Conservation (phyloP, 1,284 basidiomycete genomes). For the Chondrostereum purpureum region DNA sequence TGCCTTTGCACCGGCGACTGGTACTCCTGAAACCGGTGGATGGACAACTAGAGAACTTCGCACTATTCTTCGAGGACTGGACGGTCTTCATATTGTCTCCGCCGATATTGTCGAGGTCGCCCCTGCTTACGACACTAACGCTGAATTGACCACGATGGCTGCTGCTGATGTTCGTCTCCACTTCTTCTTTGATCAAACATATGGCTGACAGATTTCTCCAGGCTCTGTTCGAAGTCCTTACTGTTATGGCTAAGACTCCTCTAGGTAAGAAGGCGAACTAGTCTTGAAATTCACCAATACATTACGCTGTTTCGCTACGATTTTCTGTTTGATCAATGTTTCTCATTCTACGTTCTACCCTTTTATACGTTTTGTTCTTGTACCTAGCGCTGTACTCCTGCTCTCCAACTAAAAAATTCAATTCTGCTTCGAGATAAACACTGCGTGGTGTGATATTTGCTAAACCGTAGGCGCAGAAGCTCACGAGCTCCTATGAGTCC, state of each 20-base stretch:
- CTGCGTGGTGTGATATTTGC: too few relatives aligned
- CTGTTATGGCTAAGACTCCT: constrained; percentile 72
- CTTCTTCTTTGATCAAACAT: constrained; percentile 5
- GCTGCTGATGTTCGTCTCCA: constrained; percentile 56
- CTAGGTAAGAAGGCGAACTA: too few relatives aligned
- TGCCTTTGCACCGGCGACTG: constrained; percentile 73
- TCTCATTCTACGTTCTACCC: too few relatives aligned
- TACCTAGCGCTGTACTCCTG: too few relatives aligned
- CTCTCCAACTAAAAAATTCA: too few relatives aligned
- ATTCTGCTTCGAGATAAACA: too few relatives aligned
- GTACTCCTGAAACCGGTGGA: constrained; percentile 66
- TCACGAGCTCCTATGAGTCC: too few relatives aligned
- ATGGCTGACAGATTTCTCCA: constrained; percentile 19
- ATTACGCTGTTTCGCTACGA: too few relatives aligned
- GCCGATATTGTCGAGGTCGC: constrained; percentile 81
- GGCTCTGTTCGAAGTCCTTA: constrained; percentile 70
- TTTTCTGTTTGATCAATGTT: too few relatives aligned
- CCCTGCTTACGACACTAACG: constrained; percentile 76
- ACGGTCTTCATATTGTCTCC: constrained; percentile 67
- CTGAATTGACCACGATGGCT: constrained; percentile 73
- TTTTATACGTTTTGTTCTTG: too few relatives aligned
- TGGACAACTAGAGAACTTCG: constrained; percentile 75
- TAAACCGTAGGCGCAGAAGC: too few relatives aligned
- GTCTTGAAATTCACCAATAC: too few relatives aligned
- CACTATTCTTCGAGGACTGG: constrained; percentile 66